A percentile compares a stretch with the other conserved stretches of the same genome.
phyloP scores from a whole-genome alignment of 306 rosid genomes.

The Vachellia collinsii region DNA sequence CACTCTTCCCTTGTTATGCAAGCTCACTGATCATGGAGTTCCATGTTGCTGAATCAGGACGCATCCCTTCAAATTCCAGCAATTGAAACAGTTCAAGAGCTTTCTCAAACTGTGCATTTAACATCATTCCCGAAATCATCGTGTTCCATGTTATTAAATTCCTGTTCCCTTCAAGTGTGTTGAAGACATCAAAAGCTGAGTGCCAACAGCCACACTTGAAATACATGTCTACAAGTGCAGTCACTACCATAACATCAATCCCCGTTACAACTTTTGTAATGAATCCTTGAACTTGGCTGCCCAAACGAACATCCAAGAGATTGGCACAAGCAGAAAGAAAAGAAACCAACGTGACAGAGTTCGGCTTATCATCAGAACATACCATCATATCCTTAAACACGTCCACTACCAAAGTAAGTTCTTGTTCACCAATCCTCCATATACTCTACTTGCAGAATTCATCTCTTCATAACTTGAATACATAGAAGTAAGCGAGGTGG shows the following conservation, averaged over 20 bases:
- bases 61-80: conserved; percentile 50
- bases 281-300: conserved; percentile 73
- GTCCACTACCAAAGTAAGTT: conserved; percentile 48
- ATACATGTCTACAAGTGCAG: conserved; percentile 71
- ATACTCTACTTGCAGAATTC: conserved; percentile 53
- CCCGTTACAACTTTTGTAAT: conserved; percentile 40
- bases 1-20: conserved; percentile 51
- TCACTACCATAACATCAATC: conserved; percentile 51
- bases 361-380: conserved; percentile 38
- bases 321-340: conserved; percentile 64
- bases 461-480: conserved; percentile 51
- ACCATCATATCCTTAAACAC: conserved; percentile 60
- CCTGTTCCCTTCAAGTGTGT: conserved; percentile 38
- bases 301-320: conserved; percentile 48
- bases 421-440: conserved; percentile 49
- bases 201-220: conserved; percentile 73
- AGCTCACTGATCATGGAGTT: conserved; percentile 71
- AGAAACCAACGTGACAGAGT: conserved; percentile 56
- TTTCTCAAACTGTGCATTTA: conserved; percentile 52
- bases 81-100: conserved; percentile 55
- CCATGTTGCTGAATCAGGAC: conserved; percentile 80
- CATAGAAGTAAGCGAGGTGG: conserved; percentile 60
- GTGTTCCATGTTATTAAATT: conserved; percentile 72
- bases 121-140: conserved; percentile 74
- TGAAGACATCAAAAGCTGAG: conserved; percentile 50